Base-by-base conservation (phyloP, 2,329 filamentous ascomycete genomes). In the Fusarium pseudonygamai region DNA sequence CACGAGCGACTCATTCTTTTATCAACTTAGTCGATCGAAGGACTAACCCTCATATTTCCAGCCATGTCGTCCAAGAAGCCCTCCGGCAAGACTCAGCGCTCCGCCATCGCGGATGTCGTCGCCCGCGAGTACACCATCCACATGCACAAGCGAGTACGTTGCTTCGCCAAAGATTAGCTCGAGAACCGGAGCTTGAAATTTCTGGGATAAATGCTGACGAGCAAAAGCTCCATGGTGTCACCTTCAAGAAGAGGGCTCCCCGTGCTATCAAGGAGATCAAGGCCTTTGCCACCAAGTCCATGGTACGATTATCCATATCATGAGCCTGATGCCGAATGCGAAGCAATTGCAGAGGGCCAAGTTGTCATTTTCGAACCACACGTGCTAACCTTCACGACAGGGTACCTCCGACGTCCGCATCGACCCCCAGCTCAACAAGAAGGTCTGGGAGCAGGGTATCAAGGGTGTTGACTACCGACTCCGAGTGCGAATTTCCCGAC, bases 41-140 rank as follows among this genome's bases (percentile, higher is more conserved):
- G 61, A 79, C 80, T 81, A 74, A 82, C 77, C 68, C 34, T 47
- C 59, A 64, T 50, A 68, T 66, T 61, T 50, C 24, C 78, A 83
- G 83, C 83, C 82, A 85, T 84, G 83, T 83, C 83, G 80, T 82
- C 83, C 78, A 80, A 82, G 81, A 83, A 83, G 81, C 78, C 80
- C 75, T 74, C 81, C 68, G 80, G 80, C 76, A 83, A 81, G 80
- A 73, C 78, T 76, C 83, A 90, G 87, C 94, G 95, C 85, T 97
- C 94, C 87, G 97, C 97, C 89, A 97, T 99, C 87, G 92, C 94
- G 87, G 96, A 99, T 88, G 97, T 99, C 85, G 96, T 99, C 86
- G 93, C 96, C 83, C 94, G 96, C 91, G 97, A 99, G 91, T 99
- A 99, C 92, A 99, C 96, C 87, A 98, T 99, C 89, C 96, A 99